Base-by-base conservation (phyloP, 495 filamentous ascomycete genomes). In the Xylaria venustula region DNA sequence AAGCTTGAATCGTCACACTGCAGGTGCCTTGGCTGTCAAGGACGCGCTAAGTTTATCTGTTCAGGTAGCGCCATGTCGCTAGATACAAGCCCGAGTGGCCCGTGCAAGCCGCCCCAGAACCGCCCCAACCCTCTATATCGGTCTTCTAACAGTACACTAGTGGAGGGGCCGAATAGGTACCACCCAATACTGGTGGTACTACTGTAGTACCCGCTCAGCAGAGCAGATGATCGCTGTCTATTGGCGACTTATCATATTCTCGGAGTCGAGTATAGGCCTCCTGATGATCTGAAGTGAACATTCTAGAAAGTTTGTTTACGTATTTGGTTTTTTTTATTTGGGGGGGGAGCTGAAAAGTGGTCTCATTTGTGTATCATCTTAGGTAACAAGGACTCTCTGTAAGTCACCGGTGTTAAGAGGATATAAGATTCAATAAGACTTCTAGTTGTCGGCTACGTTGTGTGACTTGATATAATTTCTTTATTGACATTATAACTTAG, bases 1-100 rank as follows among this genome's bases (percentile, higher is more conserved):
- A 26, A 54, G 57, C 47, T 60, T 36, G 57, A 60, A 60, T 60
- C 57, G 57, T 60, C 57, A 60, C 47, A 41, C 57, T 60, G 57
- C 57, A 60, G 57, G 25, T 60, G 57, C 57, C 57, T 54, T 12
- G 9, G 30, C 32, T 32, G 47, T 45, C 42, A 22, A 45, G n/a
- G 42, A 34, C 30, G 42, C 5, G n/a, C 17, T 22, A 41, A 44
- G 26, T 44, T 30, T 17, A 53, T 4, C 20, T 53, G 11, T 17
- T 9, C 5, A 23, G 17, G 17, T 41, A 19, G 23, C 34, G 7
- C 50, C 19, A 37, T 26, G 50, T 2, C 50, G 26, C 50, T 40
- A 11, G 30, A 11, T 34, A 34, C 30, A 5, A 11, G 6, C 14
- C 6, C 37, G 14, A 15, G 37, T 40, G 37, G 14, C 37, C 14